Evolutionary conservation across 176 grass and related monocot species (phyloP), one percentile per base, ranked within the genome.

Genomic region (Cymbopogon citratus): DNA sequence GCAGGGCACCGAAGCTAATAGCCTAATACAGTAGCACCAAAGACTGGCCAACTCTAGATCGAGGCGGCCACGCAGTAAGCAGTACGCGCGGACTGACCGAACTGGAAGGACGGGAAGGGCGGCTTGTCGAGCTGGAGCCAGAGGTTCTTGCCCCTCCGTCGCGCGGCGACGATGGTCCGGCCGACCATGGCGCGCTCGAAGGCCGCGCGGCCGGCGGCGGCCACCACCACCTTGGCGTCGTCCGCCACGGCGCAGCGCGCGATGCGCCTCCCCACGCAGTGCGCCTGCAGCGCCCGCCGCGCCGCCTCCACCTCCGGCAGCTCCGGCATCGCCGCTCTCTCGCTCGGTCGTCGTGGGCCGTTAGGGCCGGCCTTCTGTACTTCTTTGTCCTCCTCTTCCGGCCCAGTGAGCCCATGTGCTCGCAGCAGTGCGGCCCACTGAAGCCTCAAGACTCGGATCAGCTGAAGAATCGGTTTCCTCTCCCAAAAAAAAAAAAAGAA

Each of bases 81-180:
- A 29, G n/a, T 48, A 66, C 4, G 3, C 0, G 73, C 28, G 11
- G 34, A 87, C 90, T 66, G 44, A 98, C 95, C 95, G 69, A 98
- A 98, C 73, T 98, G 92, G 85, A 98, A 98, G 78, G 95, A 89
- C 51, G 95, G 92, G 84, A 94, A 94, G 2, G 92, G 95, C 35
- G 92, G 92, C 5, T 65, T 83, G 64, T 98, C 92, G 60, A 98
- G 95, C n/a, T 80, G 81, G 81, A 98, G 81, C 95, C 92, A 98
- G 64, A 98, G 92, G 87, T 91, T 92, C 75, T 98, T 98, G 11
- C 92, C 95, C 90, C 65, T 91, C 45, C 92, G 86, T 16, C 75
- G 73, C 26, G 88, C 92, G 57, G 90, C 90, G 11, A 94, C 68
- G 69, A 98, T 89, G 69, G 84, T 94, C 77, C 59, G 71, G 15